phyloP scores from a whole-genome alignment of 345 rosid genomes.

The Bretschneidera sinensis region DNA sequence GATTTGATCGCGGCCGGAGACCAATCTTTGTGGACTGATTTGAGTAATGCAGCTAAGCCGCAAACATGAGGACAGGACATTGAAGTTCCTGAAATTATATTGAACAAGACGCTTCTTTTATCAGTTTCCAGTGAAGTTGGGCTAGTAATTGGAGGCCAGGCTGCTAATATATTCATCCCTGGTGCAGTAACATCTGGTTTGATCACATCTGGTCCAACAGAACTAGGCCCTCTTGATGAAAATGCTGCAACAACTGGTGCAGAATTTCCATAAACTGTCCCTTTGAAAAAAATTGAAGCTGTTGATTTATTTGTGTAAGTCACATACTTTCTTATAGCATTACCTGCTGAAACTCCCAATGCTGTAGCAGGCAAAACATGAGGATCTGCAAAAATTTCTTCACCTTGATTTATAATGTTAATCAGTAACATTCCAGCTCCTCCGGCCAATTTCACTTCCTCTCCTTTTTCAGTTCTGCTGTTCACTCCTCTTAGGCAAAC shows the following conservation, averaged over 20 bases:
- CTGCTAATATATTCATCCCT: slow-evolving; percentile 75
- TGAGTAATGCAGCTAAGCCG: slow-evolving; percentile 70
- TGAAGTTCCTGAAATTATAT: slow-evolving; percentile 76
- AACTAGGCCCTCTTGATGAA: slow-evolving; percentile 77
- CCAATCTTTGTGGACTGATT: slow-evolving; percentile 63
- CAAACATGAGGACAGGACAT: slow-evolving; percentile 87
- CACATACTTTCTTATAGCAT: slow-evolving; percentile 32
- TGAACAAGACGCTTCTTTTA: slow-evolving; percentile 54
- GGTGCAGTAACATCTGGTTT: slow-evolving; percentile 86
- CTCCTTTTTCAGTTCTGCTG: slow-evolving; percentile 53
- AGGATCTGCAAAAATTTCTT: slow-evolving; percentile 58
- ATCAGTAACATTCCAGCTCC: slow-evolving; percentile 72
- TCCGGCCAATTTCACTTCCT: slow-evolving; percentile 45
- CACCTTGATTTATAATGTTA: slow-evolving; percentile 44
- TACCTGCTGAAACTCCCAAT: slow-evolving; percentile 46
- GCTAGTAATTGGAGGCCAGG: slow-evolving; percentile 54
- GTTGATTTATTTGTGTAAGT: slow-evolving; percentile 38
- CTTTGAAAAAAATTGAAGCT: slow-evolving; percentile 51
- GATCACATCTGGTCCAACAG: slow-evolving; percentile 44
- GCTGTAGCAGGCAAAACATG: slow-evolving; percentile 60
- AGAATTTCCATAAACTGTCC: slow-evolving; percentile 45
- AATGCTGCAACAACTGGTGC: slow-evolving; percentile 75
- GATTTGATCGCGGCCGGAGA: slow-evolving; percentile 86
- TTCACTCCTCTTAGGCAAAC: slow-evolving; percentile 45
- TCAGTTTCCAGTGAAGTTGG: slow-evolving; percentile 48